Evolutionary conservation across 2,329 filamentous ascomycete genomes (phyloP), one percentile per base, ranked within the genome.

Genomic region (Phialophora chinensis): DNA sequence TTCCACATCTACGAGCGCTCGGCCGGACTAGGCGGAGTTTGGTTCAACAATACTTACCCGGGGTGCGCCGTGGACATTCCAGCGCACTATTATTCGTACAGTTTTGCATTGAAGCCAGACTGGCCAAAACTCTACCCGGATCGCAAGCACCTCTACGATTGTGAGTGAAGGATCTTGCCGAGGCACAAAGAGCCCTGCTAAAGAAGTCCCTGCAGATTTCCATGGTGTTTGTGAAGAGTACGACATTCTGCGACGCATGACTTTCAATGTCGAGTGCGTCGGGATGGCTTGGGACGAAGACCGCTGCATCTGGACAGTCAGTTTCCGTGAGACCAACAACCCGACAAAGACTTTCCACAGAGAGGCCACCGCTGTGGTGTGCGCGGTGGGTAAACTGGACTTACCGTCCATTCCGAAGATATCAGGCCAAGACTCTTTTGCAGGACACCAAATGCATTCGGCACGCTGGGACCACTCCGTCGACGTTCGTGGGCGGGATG

Each of bases 371-470:
- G 29, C 29, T 6, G 29, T 31, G 29, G 29, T 31, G 29, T 31
- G 29, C 29, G 29, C 29, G 29, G 29, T 31, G 29, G 29, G 29
- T 31, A 31, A 31, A 31, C 29, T 31, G 29, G 29, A 31, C 29
- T 7, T 31, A 1, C 65, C 75, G 35, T 75, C 73, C 7, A 67
- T 72, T 38, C 74, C 73, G 1, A 71, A 68, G 29, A 64, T 68
- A n/a, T 33, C 6, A 12, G 72, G 74, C 42, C 42, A 47, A 47
- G 42, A 31, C 4, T 31, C 29, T 31, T 83, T 80, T 68, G 65
- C 76, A 35, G 79, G 80, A 10, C 69, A 76, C 2, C 75, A 75
- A 55, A 81, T 82, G 63, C 81, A 83, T 69, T 79, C 80, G 0
- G 72, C 57, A 47, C 14, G 20, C 14, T 47, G 42, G 42, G 42